Conservation (phyloP, 2,329 filamentous ascomycete genomes). For the Penicillium decumbens region DNA sequence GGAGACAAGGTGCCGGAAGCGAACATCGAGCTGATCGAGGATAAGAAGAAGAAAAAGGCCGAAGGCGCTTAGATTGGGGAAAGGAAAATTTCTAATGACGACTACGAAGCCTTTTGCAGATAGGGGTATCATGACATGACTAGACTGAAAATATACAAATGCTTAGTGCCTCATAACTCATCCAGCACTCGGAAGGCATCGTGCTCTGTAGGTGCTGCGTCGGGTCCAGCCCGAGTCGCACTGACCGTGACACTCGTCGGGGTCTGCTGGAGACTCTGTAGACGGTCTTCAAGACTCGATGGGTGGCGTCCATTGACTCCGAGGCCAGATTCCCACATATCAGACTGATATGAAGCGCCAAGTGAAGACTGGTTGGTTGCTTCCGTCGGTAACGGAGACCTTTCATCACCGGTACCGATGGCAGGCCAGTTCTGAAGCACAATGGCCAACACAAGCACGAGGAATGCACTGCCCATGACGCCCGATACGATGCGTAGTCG, state of each 20-base stretch:
- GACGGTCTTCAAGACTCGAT: constrained; percentile 21
- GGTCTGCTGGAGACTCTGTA: constrained; percentile 10
- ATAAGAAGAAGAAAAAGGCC: constrained; percentile 82
- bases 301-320: constrained; percentile 12
- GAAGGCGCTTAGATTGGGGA: background rate
- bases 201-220: constrained; percentile 12
- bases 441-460: constrained; percentile 31
- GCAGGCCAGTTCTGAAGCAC: constrained; percentile 26
- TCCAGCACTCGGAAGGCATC: constrained; percentile 29
- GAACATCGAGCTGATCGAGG: constrained; percentile 90
- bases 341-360: constrained; percentile 1
- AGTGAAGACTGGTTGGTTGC: constrained; percentile 14
- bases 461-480: constrained; percentile 22
- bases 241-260: constrained; percentile 2
- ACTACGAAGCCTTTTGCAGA: constrained; percentile 14
- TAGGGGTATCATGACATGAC: constrained; percentile 27
- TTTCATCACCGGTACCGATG: constrained; percentile 1
- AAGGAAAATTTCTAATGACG: constrained; percentile 8
- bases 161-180: constrained; percentile 24
- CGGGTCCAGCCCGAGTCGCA: background rate
- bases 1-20: constrained; percentile 80
- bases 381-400: constrained; percentile 6
- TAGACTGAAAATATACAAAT: constrained; percentile 11
- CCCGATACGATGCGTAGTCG: constrained; percentile 40
- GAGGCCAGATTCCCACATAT: constrained; percentile 7